These are phyloP conservation scores for Aureoboletus auriporus DNA, from an alignment of 768 basidiomycete genomes.

Conservation along the genomic window DNA sequence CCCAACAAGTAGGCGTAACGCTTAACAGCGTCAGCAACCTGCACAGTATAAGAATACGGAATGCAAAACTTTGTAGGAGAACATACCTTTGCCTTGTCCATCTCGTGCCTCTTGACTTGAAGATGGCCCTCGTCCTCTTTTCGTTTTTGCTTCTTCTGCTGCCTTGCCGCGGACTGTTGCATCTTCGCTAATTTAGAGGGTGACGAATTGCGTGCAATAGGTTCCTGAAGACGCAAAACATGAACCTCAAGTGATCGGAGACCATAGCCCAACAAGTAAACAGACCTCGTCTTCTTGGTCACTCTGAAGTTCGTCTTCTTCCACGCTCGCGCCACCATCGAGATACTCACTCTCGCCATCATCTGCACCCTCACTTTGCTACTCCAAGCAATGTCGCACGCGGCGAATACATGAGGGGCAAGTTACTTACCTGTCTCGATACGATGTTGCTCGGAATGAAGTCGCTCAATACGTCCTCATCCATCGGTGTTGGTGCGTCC, in stretches of 20 bases:
- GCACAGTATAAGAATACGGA: conserved; percentile 10
- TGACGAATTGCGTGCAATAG: conserved; percentile 22
- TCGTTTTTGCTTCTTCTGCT: conserved; percentile 48
- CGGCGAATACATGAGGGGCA: conserved; percentile 4
- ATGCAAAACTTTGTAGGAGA: not conserved
- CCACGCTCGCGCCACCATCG: conserved; percentile 50
- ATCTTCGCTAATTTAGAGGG: conserved; percentile 33
- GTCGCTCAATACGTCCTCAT: conserved; percentile 87
- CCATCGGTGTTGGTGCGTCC: conserved; percentile 28
- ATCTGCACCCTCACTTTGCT: conserved; percentile 67
- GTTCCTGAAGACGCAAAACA: conserved; percentile 9
- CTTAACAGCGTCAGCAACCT: conserved; percentile 93
- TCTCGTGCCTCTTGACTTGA: conserved; percentile 67
- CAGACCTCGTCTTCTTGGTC: conserved; percentile 42
- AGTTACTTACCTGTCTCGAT: conserved; percentile 67
- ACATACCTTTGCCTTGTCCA: conserved; percentile 83
- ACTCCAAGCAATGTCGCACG: conserved; percentile 23
- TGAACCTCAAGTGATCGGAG: conserved; percentile 1
- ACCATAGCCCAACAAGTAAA: not conserved
- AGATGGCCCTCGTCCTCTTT: conserved; percentile 71
- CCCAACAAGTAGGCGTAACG: conserved; percentile 97
- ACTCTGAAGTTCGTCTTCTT: conserved; percentile 61
- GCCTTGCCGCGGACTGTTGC: conserved; percentile 36
- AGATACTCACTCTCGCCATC: conserved; percentile 68
- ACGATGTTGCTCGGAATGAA: conserved; percentile 89